These are phyloP conservation scores for Eutrema heterophyllum DNA, from an alignment of 345 rosid genomes.

Conservation along the genomic window DNA sequence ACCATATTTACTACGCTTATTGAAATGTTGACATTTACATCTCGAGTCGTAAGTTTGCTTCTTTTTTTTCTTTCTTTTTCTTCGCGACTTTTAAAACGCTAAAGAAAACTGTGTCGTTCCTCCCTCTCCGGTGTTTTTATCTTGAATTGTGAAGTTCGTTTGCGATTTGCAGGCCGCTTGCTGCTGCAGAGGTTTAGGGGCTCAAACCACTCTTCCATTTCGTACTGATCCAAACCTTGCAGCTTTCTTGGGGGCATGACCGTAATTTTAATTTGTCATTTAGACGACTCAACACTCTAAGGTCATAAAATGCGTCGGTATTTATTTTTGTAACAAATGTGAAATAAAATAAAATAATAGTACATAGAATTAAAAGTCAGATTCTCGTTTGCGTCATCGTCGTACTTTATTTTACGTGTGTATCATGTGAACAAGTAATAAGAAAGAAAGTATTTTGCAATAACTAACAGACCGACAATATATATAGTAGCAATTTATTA, in stretches of 20 bases:
- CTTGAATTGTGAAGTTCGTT: not conserved
- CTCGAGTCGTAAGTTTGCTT: constrained; percentile 65
- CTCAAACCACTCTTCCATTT: constrained; percentile 65
- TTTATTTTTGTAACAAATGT: too few relatives aligned
- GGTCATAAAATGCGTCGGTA: constrained; percentile 8
- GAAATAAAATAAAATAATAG: not conserved
- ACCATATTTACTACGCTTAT: too few relatives aligned
- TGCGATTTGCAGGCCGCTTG: constrained; percentile 64
- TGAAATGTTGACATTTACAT: constrained; percentile 58
- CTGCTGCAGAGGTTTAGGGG: constrained; percentile 78
- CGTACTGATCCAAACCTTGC: constrained; percentile 52
- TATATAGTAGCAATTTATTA: too few relatives aligned
- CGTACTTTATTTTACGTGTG: constrained; percentile 14
- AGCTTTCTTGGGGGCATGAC: constrained; percentile 31
- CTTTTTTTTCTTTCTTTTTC: not conserved
- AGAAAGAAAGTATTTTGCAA: not conserved
- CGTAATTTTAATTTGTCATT: not conserved
- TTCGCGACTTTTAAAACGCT: not conserved
- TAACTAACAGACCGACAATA: not conserved
- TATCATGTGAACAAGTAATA: not conserved
- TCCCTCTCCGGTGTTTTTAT: not conserved
- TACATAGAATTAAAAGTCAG: not conserved
- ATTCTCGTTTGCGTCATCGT: constrained; percentile 2
- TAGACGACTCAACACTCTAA: not conserved
- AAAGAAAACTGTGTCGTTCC: too few relatives aligned